phyloP scores from a whole-genome alignment of 2,329 filamentous ascomycete species.

The Colletotrichum filicis region DNA sequence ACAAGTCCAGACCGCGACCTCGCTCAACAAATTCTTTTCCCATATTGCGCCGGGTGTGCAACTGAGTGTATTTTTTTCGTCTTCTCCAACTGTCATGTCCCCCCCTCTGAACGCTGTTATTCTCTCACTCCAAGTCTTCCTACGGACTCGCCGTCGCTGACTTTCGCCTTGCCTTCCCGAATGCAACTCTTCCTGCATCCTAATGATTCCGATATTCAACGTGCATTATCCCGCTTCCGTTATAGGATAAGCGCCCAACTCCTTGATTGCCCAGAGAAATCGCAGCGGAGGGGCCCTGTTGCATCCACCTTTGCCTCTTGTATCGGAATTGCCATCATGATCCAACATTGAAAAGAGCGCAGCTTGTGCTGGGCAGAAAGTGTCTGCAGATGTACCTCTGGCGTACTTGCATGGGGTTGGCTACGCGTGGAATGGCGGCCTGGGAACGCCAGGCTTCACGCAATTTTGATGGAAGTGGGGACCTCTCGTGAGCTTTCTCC shows the following conservation, averaged over 20 bases:
- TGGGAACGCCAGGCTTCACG: constrained; percentile 19
- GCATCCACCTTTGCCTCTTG: background rate
- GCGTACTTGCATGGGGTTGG: constrained; percentile 10
- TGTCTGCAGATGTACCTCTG: constrained; percentile 15
- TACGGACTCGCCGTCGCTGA: constrained; percentile 23
- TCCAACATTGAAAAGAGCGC: constrained; percentile 9
- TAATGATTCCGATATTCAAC: constrained; percentile 10
- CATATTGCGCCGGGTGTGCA: constrained; percentile 10
- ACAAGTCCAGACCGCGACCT: constrained; percentile 31
- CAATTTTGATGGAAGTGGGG: constrained; percentile 32
- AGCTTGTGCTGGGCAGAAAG: background rate
- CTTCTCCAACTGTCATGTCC: background rate
- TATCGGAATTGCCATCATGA: constrained; percentile 20
- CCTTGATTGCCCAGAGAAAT: background rate
- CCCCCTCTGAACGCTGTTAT: background rate
- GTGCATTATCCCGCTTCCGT: constrained; percentile 19
- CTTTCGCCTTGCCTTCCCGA: constrained; percentile 12
- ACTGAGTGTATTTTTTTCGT: background rate
- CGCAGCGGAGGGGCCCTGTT: background rate
- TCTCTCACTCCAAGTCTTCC: background rate
- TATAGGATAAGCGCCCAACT: background rate
- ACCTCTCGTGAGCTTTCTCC: constrained; percentile 13
- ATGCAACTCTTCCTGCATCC: constrained; percentile 25
- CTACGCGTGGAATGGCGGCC: constrained; percentile 20
- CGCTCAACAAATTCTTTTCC: constrained; percentile 36